These are phyloP conservation scores for Aspergillus novoparasiticus DNA, from an alignment of 2,329 filamentous ascomycete species.

Conservation along the genomic window DNA sequence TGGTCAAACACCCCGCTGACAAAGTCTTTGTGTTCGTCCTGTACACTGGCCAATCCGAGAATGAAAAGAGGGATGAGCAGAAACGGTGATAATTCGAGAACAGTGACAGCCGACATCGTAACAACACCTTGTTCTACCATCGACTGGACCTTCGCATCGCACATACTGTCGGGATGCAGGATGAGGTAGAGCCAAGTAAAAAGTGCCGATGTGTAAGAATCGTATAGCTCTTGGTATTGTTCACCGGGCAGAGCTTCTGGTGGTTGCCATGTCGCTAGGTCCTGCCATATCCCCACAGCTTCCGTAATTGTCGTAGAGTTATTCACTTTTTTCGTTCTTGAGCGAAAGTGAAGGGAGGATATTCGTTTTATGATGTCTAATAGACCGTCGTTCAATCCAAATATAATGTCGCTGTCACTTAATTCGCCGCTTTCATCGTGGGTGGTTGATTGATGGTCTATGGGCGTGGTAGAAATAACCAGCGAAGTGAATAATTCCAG, in stretches of 20 bases:
- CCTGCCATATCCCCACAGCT: background rate
- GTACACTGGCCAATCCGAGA: background rate
- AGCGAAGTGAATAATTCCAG: background rate
- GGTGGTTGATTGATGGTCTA: background rate
- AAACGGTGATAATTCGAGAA: background rate
- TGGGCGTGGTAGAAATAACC: background rate
- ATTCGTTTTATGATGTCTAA: background rate
- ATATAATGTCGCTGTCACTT: background rate
- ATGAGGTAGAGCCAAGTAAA: background rate
- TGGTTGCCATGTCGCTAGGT: background rate
- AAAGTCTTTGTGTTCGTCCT: background rate
- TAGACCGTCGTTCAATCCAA: background rate
- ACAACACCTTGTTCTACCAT: background rate
- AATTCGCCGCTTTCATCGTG: background rate
- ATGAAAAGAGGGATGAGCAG: background rate
- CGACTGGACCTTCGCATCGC: background rate
- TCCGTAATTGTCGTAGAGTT: background rate
- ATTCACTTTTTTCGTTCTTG: background rate
- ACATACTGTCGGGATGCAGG: background rate
- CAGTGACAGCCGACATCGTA: background rate
- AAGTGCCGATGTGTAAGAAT: background rate
- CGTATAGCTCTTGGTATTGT: background rate
- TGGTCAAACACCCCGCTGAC: background rate
- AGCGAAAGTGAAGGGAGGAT: background rate
- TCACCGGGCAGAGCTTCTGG: background rate